phyloP scores from a whole-genome alignment of 208 protist genomes.

The Naegleria lovaniensis region DNA sequence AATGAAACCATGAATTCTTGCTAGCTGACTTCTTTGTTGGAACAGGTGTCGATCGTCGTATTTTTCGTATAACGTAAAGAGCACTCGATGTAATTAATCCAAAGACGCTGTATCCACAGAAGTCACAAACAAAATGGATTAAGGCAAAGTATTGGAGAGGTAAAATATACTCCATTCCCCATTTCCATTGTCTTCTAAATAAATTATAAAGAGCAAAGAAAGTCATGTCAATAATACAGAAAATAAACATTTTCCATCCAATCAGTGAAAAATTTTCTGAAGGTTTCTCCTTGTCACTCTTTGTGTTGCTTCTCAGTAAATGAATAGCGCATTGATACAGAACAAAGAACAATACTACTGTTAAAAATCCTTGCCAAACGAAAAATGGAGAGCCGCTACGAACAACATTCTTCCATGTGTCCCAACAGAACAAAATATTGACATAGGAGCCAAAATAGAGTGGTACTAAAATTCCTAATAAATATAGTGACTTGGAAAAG shows the following conservation, averaged over 20 bases:
- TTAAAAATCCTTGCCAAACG: neutral
- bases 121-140: neutral
- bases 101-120: neutral
- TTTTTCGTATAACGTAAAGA: neutral
- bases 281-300: neutral
- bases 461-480: neutral
- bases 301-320: neutral
- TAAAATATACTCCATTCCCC: neutral
- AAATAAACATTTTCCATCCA: constrained; percentile 5
- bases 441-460: constrained; percentile 5
- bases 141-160: neutral
- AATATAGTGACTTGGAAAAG: neutral
- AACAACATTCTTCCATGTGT: neutral
- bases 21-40: neutral
- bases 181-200: constrained; percentile 16
- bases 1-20: neutral
- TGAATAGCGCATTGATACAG: neutral
- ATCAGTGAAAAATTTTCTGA: neutral
- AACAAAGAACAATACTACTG: neutral
- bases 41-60: neutral
- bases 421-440: neutral
- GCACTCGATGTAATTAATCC: neutral
- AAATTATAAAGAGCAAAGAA: neutral
- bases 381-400: neutral
- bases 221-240: neutral